Evolutionary conservation across 352 stramenopile species (phyloP), one percentile per base, ranked within the genome.

Genomic region (Globisporangium megalacanthum): DNA sequence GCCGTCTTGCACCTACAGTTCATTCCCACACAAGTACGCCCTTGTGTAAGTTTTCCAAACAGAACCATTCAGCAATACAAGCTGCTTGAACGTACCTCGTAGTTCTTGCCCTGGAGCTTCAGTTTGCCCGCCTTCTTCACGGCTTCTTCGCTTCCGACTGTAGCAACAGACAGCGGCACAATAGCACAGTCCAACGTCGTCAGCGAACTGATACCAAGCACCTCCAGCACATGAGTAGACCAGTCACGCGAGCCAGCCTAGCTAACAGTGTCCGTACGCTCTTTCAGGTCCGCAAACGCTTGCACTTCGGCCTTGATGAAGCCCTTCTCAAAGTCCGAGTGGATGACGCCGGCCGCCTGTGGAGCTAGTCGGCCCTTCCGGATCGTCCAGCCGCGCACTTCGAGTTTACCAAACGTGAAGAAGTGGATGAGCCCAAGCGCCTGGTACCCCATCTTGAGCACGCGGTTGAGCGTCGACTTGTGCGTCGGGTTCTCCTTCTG

Each of bases 331-430:
- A 99, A 99, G 75, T 99, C 97, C 42, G 92, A 96, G 80, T 99
- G 97, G 81, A 99, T 99, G 10, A 98, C 94, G 70, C 97, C 97
- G 44, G 97, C 97, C 52, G 97, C 97, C 73, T 99, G 96, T 10
- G 96, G 97, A 77, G 97, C 97, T 64, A 97, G 54, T 53, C 89
- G 94, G 47, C 96, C 96, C 77, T 98, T 97, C 63, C 97, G 97
- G 58, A 99, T 98, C 15, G 97, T 99, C 98, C 98, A 99, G 46
- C 95, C 96, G 54, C 96, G 84, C 35, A 99, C 97, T 82, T 99
- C 98, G 39, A 19, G 13, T 62, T 96, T 94, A 51, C 98, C 98
- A 31, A 93, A 90, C 25, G 98, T 99, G 83, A 99, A 99, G 79
- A 98, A 99, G 68, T 99, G 95, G 69, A 99, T 97, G 48, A 99